A percentile compares a stretch with the other conserved stretches of the same genome.
Evolutionary conservation across 2,329 filamentous ascomycete genomes (phyloP).

Genomic region (Stagonosporopsis chrysanthemi): DNA sequence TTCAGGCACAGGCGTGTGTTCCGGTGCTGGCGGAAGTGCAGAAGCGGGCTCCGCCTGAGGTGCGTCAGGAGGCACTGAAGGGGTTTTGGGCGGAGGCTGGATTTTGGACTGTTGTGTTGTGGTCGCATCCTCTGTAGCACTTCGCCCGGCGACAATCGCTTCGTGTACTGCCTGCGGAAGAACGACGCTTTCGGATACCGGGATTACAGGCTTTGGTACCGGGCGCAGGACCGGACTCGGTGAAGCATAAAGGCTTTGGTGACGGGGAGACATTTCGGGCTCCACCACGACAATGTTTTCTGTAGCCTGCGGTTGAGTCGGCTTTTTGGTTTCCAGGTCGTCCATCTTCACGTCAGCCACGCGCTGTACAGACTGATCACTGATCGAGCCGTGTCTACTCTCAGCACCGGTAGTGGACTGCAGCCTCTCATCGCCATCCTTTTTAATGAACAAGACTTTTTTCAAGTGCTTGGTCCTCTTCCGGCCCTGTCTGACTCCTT

Average conservation of each 20-base stretch:
- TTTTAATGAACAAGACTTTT: slow-evolving; percentile 24
- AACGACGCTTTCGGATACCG: background rate
- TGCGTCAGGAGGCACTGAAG: background rate
- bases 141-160: background rate
- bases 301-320: background rate
- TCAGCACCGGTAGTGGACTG: slow-evolving; percentile 26
- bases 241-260: slow-evolving; percentile 29
- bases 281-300: background rate
- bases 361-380: background rate
- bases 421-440: slow-evolving; percentile 10
- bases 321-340: background rate
- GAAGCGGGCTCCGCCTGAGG: background rate
- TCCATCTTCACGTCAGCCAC: slow-evolving; percentile 19
- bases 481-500: slow-evolving; percentile 21
- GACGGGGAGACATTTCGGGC: slow-evolving; percentile 27
- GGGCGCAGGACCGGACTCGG: slow-evolving; percentile 14
- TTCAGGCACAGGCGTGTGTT: background rate
- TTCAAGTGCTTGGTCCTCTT: slow-evolving; percentile 35
- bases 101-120: background rate
- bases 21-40: background rate
- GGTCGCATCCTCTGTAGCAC: background rate
- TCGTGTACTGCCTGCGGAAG: background rate
- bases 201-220: background rate
- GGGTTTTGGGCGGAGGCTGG: background rate
- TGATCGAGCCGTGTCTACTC: slow-evolving; percentile 8